Percentiles rank a stretch among this genome's conserved stretches.
These are phyloP conservation scores for Thelonectria rubi DNA, from an alignment of 2,329 filamentous ascomycete species.

Conservation along the genomic window DNA sequence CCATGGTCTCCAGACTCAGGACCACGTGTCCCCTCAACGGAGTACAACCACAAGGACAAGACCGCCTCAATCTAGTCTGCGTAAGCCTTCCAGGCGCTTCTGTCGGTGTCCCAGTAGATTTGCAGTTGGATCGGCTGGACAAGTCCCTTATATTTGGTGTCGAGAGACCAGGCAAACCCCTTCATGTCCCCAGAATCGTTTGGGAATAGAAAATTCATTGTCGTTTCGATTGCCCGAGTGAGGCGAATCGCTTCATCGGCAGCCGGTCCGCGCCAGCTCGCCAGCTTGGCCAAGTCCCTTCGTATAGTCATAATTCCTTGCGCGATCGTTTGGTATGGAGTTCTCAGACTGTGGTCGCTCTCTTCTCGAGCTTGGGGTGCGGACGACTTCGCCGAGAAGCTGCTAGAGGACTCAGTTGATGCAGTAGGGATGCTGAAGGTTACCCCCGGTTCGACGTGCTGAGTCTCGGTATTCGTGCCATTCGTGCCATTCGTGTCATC, in stretches of 20 bases:
- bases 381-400: too few species aligned
- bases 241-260: conserved; percentile 27
- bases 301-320: conserved; percentile 31
- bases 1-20: background rate
- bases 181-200: too few species aligned
- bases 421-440: too few species aligned
- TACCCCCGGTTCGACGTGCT: too few species aligned
- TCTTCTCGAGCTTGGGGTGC: too few species aligned
- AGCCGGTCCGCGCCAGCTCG: conserved; percentile 35
- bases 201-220: conserved; percentile 34
- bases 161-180: background rate
- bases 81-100: conserved; percentile 33
- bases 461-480: too few species aligned
- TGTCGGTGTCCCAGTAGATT: background rate
- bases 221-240: conserved; percentile 35
- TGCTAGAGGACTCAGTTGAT: too few species aligned
- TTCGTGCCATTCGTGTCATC: too few species aligned
- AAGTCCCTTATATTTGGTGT: background rate
- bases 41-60: conserved; percentile 45
- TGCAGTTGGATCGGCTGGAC: conserved; percentile 9
- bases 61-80: conserved; percentile 41
- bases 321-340: background rate
- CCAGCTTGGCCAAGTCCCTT: conserved; percentile 30
- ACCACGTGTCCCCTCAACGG: conserved; percentile 16
- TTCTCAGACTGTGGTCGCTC: too few species aligned